Percentiles rank a stretch among this genome's conserved stretches.
These are phyloP conservation scores for Mycena kentingensis DNA, from an alignment of 768 basidiomycete genomes.

Conservation along the genomic window DNA sequence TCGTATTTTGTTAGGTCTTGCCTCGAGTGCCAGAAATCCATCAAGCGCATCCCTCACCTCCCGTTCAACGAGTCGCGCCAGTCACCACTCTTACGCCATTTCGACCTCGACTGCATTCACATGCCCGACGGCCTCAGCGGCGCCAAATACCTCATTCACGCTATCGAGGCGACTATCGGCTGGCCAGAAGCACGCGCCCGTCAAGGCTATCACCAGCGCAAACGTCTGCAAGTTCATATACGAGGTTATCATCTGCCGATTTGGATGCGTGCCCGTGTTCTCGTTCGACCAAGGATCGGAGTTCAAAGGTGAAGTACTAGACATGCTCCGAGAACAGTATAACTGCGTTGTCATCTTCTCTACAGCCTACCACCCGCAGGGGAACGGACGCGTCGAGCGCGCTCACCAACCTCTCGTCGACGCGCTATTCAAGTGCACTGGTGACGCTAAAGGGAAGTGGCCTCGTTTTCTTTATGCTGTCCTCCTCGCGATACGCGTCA, in stretches of 20 bases:
- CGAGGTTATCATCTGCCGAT: slow-evolving; percentile 32
- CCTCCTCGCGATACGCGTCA: slow-evolving; percentile 30
- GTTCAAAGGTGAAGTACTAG: slow-evolving; percentile 28
- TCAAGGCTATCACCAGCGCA: slow-evolving; percentile 9
- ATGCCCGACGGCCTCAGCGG: slow-evolving; percentile 29
- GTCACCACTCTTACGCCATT: slow-evolving; percentile 26
- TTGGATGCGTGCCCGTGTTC: slow-evolving; percentile 22
- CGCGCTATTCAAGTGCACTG: slow-evolving; percentile 25
- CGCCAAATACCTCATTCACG: slow-evolving; percentile 30
- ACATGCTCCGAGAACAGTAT: slow-evolving; percentile 27
- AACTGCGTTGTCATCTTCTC: slow-evolving; percentile 28
- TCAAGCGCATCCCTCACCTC: slow-evolving; percentile 20
- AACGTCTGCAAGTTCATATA: slow-evolving; percentile 32
- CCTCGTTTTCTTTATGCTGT: slow-evolving; percentile 26
- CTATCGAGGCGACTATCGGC: slow-evolving; percentile 21
- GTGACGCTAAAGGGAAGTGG: slow-evolving; percentile 28
- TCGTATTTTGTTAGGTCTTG: slow-evolving; percentile 35
- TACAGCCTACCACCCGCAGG: slow-evolving; percentile 30
- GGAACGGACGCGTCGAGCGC: slow-evolving; percentile 34
- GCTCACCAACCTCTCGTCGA: slow-evolving; percentile 29
- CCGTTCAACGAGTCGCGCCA: slow-evolving; percentile 24
- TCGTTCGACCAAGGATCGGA: slow-evolving; percentile 34
- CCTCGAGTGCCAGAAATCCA: slow-evolving; percentile 32
- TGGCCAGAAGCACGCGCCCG: slow-evolving; percentile 28
- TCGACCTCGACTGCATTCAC: slow-evolving; percentile 31